Evolutionary conservation across 2,329 filamentous ascomycete species (phyloP), one percentile per base, ranked within the genome.

Genomic region (Colletotrichum sp.): DNA sequence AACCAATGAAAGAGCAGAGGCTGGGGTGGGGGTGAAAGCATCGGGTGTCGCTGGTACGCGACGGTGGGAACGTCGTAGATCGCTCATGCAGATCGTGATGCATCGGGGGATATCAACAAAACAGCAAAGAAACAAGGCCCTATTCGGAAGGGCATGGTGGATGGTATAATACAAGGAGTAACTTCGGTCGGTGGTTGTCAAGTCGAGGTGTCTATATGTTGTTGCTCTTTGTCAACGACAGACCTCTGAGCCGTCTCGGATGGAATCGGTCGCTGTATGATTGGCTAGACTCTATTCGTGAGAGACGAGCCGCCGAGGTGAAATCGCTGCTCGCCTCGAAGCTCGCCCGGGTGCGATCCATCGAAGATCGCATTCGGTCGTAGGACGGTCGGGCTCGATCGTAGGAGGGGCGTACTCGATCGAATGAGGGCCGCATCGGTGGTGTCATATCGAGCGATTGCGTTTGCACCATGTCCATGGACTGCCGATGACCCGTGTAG

Each of bases 311-410:
- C 16, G 96, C 96, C 32, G 95, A 96, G 1, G 96, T 98, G 82
- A 98, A 98, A 81, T 99, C 97, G 80, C 93, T 94, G 84, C 93
- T 97, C 49, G 92, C 92, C 85, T 98, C 96, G 83, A 95, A 98
- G 84, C 95, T 96, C 13, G 94, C 91, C 79, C 96, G 90, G 21
- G 95, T 92, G 30, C 94, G 92, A 82, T 99, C 97, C 92, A 98
- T 96, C 0, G 95, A 98, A 78, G 93, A 92, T 66, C 96, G 91
- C 80, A 98, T 92, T 71, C 96, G 92, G 81, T 99, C 96, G 83
- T 95, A 98, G n/a, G 95, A 98, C 55, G 95, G 95, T 78, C 95
- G 89, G 7, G 93, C 89, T 76, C 93, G 90, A 78, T 96, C 94
- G 57, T 92, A 88, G 8, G 93, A 93, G 30, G 89, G 90, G 32